Evolutionary conservation across 257 asterid genomes (phyloP), one percentile per base, ranked within the genome.

Genomic region (Leptodermis oblonga): DNA sequence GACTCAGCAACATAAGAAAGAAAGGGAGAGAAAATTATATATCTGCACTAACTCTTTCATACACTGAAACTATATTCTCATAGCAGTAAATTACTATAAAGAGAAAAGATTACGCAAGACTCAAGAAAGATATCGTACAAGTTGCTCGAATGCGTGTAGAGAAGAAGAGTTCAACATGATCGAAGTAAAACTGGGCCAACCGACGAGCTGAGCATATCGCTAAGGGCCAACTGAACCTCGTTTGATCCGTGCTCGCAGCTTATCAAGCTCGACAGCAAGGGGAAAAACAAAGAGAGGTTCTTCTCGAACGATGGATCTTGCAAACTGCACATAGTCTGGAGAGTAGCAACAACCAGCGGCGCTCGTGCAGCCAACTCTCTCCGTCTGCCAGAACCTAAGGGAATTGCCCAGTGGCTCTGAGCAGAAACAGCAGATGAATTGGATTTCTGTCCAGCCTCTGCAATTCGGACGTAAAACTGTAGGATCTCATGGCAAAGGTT

Each of bases 231-330:
- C 79, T 91, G 99, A 67, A 94, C 90, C 85, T 94, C 99, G 53
- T 74, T 86, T 11, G 99, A 94, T 30, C 99, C 99, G 37, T 94
- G 99, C 78, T 94, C 99, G 30, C 98, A 94, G 45, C 96, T 85
- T 76, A 91, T 86, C 82, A 94, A 85, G 78, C 86, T 83, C 9
- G 97, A 85, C 53, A 94, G 77, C 82, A 91, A 70, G 53, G 99
- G 99, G 71, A 89, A 91, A 75, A 94, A 85, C 73, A 80, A 17
- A 55, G 89, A 65, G 73, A 94, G 61, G 80, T 82, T 91, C 84
- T 81, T 91, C 88, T 86, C 92, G 14, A 94, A 87, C 5, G 92
- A 89, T 67, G 92, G 73, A 69, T 86, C 93, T 74, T 84, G 92
- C 65, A 94, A 78, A 83, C 89, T 79, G 43, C 92, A 77, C 15